phyloP scores from a whole-genome alignment of 441 rosid species.

The Populus hybrid region DNA sequence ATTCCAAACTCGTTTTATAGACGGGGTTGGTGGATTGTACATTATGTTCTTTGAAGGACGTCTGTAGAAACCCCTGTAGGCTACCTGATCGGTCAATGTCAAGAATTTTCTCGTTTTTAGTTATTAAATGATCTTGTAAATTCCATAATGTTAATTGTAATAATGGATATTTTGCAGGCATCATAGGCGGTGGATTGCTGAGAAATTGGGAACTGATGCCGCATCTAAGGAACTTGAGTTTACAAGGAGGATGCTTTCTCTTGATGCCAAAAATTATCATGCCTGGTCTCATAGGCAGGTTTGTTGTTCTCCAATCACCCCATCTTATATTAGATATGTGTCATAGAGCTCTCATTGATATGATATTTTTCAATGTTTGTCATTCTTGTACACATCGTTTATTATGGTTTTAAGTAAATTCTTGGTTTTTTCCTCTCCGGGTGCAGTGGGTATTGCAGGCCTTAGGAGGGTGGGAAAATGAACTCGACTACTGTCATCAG shows the following conservation, averaged over 20 bases:
- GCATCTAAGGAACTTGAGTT: slow-evolving; percentile 61
- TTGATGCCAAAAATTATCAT: slow-evolving; percentile 88
- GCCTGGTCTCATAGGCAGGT: slow-evolving; percentile 99
- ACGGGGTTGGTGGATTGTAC: not conserved
- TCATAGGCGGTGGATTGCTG: slow-evolving; percentile 96
- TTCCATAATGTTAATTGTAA: not conserved
- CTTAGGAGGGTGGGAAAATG: slow-evolving; percentile 93
- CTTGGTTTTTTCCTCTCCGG: not conserved
- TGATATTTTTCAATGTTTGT: not conserved
- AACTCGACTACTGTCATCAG: slow-evolving; percentile 70
- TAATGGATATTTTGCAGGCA: slow-evolving; percentile 51
- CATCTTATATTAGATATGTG: not conserved
- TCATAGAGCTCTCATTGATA: not conserved
- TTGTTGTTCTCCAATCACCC: slow-evolving; percentile 18
- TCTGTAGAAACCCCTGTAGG: not conserved
- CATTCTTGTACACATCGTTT: not conserved
- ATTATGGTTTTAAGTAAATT: not conserved
- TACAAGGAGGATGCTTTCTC: slow-evolving; percentile 52
- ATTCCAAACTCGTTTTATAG: not conserved
- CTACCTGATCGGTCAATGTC: not conserved
- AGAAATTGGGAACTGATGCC: slow-evolving; percentile 69
- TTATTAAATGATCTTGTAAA: not conserved
- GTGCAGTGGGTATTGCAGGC: slow-evolving; percentile 77
- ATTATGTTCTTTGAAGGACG: not conserved
- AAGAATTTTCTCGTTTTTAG: not conserved